Conservation (phyloP, 2,329 filamentous ascomycete genomes). For the Dactylellina cionopaga region DNA sequence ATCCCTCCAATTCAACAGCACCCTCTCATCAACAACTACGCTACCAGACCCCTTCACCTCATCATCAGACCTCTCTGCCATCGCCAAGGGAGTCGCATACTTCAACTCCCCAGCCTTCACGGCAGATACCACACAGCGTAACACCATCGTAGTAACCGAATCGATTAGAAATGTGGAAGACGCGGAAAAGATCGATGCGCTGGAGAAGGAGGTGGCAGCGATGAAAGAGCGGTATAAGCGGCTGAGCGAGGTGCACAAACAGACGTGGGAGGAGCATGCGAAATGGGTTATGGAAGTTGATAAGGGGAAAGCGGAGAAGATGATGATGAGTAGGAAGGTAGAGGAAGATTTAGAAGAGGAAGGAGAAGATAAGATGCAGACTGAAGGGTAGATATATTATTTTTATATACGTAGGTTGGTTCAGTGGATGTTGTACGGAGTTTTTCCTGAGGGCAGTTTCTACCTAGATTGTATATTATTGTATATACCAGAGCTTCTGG, state of each 20-base stretch:
- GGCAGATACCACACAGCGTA: background rate
- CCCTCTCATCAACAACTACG: background rate
- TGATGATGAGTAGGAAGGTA: conserved; percentile 9
- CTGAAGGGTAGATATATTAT: background rate
- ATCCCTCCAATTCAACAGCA: conserved; percentile 39
- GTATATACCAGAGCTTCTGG: background rate
- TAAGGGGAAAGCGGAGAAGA: conserved; percentile 48
- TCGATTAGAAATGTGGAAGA: conserved; percentile 47
- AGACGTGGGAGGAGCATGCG: conserved; percentile 55
- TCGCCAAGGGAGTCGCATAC: conserved; percentile 33
- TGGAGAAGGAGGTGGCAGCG: conserved; percentile 55
- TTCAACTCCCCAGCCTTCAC: conserved; percentile 28
- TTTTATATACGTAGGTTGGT: background rate
- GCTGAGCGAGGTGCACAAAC: conserved; percentile 54
- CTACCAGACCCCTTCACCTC: conserved; percentile 52
- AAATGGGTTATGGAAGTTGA: conserved; percentile 53
- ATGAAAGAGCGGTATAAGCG: conserved; percentile 56
- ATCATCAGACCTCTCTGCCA: conserved; percentile 49
- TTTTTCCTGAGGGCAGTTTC: conserved; percentile 1
- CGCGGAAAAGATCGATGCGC: conserved; percentile 52
- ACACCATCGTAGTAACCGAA: conserved; percentile 12
- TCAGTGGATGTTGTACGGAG: conserved; percentile 5
- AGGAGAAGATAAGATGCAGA: conserved; percentile 30
- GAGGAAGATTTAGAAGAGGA: no score
- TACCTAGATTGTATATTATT: conserved; percentile 32